phyloP scores from a whole-genome alignment of 2,329 filamentous ascomycete genomes.

The Calonectria multiphialidica region DNA sequence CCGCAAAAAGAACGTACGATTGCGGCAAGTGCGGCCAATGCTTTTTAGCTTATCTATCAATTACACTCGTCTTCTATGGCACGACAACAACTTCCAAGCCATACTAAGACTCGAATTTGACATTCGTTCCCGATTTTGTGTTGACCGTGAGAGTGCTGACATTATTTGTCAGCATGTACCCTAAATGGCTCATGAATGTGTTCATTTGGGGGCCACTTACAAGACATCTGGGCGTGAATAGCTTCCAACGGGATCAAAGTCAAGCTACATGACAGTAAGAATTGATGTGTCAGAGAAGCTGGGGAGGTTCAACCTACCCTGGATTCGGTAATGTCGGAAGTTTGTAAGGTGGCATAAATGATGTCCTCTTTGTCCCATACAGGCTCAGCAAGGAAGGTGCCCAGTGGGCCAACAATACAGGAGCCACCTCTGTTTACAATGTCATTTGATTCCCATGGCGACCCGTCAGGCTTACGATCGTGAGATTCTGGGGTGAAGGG shows the following conservation, averaged over 20 bases:
- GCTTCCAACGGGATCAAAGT: conserved; percentile 1
- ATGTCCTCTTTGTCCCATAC: conserved; percentile 8
- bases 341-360: not conserved
- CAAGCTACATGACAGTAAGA: not conserved
- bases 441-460: not conserved
- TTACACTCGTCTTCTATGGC: too few species aligned
- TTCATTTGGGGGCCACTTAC: not conserved
- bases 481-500: not conserved
- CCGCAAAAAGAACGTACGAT: not conserved
- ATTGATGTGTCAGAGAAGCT: not conserved
- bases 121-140: not conserved
- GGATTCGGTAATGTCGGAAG: not conserved
- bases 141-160: not conserved
- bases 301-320: not conserved
- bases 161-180: not conserved
- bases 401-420: not conserved
- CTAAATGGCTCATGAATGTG: too few species aligned
- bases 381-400: not conserved
- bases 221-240: conserved; percentile 3
- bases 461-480: not conserved
- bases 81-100: too few species aligned
- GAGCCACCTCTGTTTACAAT: not conserved
- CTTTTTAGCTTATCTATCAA: not conserved
- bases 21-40: not conserved
- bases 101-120: not conserved